phyloP scores from a whole-genome alignment of 1,284 basidiomycete genomes.

The Microbotryum intermedium region DNA sequence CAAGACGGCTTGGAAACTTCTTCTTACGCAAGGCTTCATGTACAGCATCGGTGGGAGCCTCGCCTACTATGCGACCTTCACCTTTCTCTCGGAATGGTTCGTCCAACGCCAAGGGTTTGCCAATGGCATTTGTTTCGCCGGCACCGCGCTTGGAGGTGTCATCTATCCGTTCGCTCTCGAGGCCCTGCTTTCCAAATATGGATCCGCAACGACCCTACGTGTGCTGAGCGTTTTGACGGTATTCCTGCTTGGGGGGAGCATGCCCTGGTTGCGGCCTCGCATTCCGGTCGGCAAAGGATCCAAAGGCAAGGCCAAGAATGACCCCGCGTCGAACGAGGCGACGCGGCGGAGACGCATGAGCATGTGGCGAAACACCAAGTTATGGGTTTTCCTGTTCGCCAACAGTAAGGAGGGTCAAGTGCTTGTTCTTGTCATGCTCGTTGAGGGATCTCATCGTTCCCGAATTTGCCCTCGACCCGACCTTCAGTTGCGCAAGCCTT shows the following conservation, averaged over 20 bases:
- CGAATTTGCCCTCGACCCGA: constrained; percentile 29
- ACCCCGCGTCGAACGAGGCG: neutral
- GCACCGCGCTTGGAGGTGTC: constrained; percentile 41
- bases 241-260: constrained; percentile 31
- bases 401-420: constrained; percentile 38
- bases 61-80: constrained; percentile 31
- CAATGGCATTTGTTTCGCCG: constrained; percentile 44
- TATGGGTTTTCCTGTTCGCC: constrained; percentile 38
- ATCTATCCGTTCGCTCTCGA: constrained; percentile 40
- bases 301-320: neutral
- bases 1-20: constrained; percentile 33
- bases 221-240: constrained; percentile 37
- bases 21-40: constrained; percentile 42
- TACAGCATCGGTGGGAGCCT: constrained; percentile 41
- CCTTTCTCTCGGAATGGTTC: constrained; percentile 46
- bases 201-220: constrained; percentile 18
- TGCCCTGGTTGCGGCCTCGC: constrained; percentile 40
- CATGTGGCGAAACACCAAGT: constrained; percentile 33
- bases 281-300: constrained; percentile 32
- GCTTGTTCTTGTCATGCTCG: constrained; percentile 33
- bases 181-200: constrained; percentile 2
- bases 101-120: constrained; percentile 42
- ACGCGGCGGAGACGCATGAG: constrained; percentile 9
- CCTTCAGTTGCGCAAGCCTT: constrained; percentile 29
- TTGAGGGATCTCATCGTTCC: too few species aligned